phyloP scores from a whole-genome alignment of 2,329 filamentous ascomycete genomes.

The Talaromyces islandicus region DNA sequence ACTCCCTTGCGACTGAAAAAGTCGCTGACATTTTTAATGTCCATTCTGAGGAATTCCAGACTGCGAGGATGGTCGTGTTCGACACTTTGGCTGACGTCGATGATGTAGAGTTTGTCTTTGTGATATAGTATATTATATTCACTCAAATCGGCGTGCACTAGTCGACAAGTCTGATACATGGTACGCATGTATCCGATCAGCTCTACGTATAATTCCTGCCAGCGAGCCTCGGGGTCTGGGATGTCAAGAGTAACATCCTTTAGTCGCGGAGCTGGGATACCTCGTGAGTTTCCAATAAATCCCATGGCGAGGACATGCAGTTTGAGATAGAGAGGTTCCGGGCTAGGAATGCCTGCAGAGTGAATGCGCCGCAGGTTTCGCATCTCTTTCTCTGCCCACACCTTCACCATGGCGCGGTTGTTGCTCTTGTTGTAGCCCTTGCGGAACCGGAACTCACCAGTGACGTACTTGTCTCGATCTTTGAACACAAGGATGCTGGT shows the following conservation, averaged over 20 bases:
- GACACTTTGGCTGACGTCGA: slow-evolving; percentile 95
- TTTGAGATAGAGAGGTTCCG: slow-evolving; percentile 81
- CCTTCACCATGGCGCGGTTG: slow-evolving; percentile 93
- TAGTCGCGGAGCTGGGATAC: slow-evolving; percentile 80
- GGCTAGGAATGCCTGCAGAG: slow-evolving; percentile 78
- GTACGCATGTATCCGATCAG: slow-evolving; percentile 82
- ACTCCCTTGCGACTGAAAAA: slow-evolving; percentile 88
- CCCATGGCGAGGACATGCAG: slow-evolving; percentile 95
- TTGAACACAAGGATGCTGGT: slow-evolving; percentile 97
- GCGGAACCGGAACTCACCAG: slow-evolving; percentile 87
- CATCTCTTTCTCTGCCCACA: slow-evolving; percentile 99
- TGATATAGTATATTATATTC: slow-evolving; percentile 98
- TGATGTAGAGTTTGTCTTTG: slow-evolving; percentile 76
- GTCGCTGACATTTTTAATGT: slow-evolving; percentile 93
- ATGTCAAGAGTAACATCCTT: slow-evolving; percentile 74
- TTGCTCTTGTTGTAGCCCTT: slow-evolving; percentile 89
- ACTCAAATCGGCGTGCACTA: slow-evolving; percentile 93
- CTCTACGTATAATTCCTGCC: slow-evolving; percentile 74
- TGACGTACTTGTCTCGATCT: slow-evolving; percentile 92
- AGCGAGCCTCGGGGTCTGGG: slow-evolving; percentile 64
- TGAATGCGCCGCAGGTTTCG: slow-evolving; percentile 83
- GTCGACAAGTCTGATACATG: slow-evolving; percentile 84
- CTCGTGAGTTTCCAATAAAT: slow-evolving; percentile 81
- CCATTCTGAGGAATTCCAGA: slow-evolving; percentile 92
- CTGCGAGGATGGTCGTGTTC: slow-evolving; percentile 93